phyloP scores from a whole-genome alignment of 305 asterid genomes.

The Plantago coronopus region DNA sequence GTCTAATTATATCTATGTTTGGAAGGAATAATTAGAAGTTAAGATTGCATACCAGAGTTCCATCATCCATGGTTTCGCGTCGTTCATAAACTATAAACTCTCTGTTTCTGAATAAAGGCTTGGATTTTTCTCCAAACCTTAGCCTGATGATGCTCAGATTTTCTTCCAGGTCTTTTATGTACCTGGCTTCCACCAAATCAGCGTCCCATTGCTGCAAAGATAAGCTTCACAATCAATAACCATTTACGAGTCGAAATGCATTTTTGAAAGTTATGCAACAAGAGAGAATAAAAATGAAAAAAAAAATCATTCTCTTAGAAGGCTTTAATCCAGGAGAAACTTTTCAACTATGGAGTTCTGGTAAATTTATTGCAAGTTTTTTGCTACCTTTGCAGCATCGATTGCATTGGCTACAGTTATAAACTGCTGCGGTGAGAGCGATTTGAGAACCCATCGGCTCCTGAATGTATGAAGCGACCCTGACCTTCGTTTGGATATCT shows the following conservation, averaged over 20 bases:
- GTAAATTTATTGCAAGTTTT: no score
- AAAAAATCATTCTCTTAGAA: no score
- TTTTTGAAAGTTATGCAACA: no score
- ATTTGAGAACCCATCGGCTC: conserved; percentile 54
- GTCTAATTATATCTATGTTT: not conserved
- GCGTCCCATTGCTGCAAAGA: conserved; percentile 75
- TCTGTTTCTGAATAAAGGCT: conserved; percentile 78
- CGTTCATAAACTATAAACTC: conserved; percentile 85
- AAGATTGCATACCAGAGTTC: conserved; percentile 56
- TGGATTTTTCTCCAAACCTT: conserved; percentile 70
- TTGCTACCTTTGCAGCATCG: conserved; percentile 76
- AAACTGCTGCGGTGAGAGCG: conserved; percentile 57
- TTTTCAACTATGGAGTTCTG: no score
- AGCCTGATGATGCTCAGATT: conserved; percentile 72
- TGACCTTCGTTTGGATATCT: conserved; percentile 55
- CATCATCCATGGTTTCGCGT: conserved; percentile 87
- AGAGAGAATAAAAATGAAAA: no score
- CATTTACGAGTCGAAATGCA: not conserved
- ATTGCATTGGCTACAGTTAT: conserved; percentile 65
- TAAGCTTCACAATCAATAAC: not conserved
- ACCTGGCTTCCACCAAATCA: conserved; percentile 69
- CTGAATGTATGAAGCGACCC: conserved; percentile 63
- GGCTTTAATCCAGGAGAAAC: no score
- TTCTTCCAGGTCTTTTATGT: conserved; percentile 73
- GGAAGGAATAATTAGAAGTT: not conserved